Evolutionary conservation across 2,329 filamentous ascomycete genomes (phyloP).

Genomic region (Aureobasidium melanogenum): DNA sequence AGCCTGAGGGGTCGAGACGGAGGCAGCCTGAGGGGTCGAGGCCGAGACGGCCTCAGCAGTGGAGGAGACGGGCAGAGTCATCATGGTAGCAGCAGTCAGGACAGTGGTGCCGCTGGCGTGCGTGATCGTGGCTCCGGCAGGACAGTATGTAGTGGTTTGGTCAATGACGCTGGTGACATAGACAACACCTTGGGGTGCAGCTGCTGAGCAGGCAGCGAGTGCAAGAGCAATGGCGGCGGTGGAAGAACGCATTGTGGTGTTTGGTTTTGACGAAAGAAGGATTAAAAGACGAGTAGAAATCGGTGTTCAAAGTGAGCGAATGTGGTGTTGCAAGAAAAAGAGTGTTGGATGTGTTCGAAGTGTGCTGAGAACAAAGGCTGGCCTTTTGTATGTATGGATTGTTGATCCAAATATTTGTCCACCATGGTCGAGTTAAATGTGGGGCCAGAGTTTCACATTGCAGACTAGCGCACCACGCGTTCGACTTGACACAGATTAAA

Average conservation of each 20-base stretch:
- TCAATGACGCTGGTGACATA: slow-evolving; percentile 3
- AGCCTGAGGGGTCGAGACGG: background rate
- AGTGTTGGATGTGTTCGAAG: background rate
- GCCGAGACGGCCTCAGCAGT: background rate
- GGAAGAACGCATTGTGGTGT: background rate
- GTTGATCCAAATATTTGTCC: slow-evolving; percentile 5
- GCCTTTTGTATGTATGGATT: background rate
- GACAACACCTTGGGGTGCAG: slow-evolving; percentile 1
- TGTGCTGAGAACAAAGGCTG: background rate
- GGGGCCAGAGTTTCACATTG: background rate
- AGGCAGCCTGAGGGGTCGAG: background rate
- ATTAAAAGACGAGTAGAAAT: background rate
- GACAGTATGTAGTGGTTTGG: background rate
- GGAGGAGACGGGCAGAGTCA: background rate
- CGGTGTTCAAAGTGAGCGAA: background rate
- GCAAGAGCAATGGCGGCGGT: slow-evolving; percentile 5
- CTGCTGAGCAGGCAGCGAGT: background rate
- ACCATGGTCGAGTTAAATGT: background rate
- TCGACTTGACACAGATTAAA: background rate
- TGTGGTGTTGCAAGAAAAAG: background rate
- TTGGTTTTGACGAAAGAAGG: background rate
- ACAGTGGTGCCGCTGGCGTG: slow-evolving; percentile 7
- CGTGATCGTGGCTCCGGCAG: background rate
- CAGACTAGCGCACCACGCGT: background rate
- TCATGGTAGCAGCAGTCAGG: background rate